Evolutionary conservation across 1,284 basidiomycete genomes (phyloP).

Genomic region (Puccinia horiana): DNA sequence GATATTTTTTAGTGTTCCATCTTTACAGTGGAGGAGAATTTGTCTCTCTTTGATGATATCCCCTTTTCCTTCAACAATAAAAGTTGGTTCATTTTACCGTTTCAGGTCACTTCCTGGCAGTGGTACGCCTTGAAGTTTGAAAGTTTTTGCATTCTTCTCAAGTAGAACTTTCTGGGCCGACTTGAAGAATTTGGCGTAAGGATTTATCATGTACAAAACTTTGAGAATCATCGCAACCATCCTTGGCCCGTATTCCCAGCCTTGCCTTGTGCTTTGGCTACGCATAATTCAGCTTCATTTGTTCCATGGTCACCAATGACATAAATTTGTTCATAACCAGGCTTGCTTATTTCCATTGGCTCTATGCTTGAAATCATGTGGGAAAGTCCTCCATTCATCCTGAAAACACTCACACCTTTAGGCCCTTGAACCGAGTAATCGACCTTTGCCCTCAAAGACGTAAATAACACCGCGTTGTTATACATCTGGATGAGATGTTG

Average conservation of each 20-base stretch:
- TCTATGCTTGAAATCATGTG: not conserved
- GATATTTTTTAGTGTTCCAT: not conserved
- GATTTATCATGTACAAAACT: conserved; percentile 1
- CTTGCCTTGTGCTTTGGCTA: not conserved
- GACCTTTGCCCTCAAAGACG: not conserved
- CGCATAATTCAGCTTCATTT: not conserved
- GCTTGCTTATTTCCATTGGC: not conserved
- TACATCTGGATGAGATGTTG: too few relatives aligned
- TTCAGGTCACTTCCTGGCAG: not conserved
- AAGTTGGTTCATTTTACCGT: not conserved
- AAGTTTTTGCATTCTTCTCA: not conserved
- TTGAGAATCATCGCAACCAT: not conserved
- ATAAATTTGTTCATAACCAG: conserved; percentile 9
- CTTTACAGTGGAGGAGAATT: not conserved
- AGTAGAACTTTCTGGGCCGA: not conserved
- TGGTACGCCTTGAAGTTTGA: not conserved
- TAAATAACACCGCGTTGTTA: too few relatives aligned
- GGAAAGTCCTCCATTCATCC: not conserved
- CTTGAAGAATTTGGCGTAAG: not conserved
- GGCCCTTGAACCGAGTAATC: not conserved
- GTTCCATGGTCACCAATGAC: not conserved
- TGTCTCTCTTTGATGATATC: not conserved
- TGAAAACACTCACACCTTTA: not conserved
- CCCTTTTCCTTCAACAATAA: not conserved
- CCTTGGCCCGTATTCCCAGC: not conserved